A percentile compares a stretch with the other conserved stretches of the same genome.
These are phyloP conservation scores for Candida nanaspora DNA, from an alignment of 805 yeast species.

Conservation along the genomic window DNA sequence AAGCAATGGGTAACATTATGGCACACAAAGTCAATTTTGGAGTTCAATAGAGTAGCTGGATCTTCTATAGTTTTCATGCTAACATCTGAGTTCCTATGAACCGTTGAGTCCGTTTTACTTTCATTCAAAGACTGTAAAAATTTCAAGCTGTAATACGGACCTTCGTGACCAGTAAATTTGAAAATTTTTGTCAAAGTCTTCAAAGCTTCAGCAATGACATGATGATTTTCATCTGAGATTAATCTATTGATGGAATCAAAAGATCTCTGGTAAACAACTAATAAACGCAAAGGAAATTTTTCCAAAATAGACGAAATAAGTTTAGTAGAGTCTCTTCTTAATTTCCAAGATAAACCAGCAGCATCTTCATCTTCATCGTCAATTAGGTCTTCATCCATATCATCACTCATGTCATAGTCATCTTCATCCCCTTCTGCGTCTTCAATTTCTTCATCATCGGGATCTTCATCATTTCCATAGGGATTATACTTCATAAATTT, in stretches of 20 bases:
- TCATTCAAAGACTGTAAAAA: conserved; percentile 17
- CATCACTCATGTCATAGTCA: conserved; percentile 30
- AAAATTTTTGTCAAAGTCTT: conserved; percentile 36
- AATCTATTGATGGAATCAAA: conserved; percentile 24
- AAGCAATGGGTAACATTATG: conserved; percentile 9
- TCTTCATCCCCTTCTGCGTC: conserved; percentile 27
- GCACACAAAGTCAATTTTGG: conserved; percentile 10
- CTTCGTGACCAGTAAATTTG: conserved; percentile 20
- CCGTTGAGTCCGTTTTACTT: background rate
- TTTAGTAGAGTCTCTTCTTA: conserved; percentile 46
- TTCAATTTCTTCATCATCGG: conserved; percentile 22
- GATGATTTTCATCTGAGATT: conserved; percentile 36
- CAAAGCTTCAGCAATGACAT: conserved; percentile 45
- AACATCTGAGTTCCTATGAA: conserved; percentile 28
- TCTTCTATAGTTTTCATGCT: conserved; percentile 27
- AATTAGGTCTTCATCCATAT: conserved; percentile 32
- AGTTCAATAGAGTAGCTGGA: conserved; percentile 15
- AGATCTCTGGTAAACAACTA: conserved; percentile 28
- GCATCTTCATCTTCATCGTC: conserved; percentile 36
- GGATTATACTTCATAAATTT: conserved; percentile 40
- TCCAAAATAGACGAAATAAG: conserved; percentile 33
- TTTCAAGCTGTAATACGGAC: conserved; percentile 24
- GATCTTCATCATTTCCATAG: conserved; percentile 28
- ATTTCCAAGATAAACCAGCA: conserved; percentile 47
- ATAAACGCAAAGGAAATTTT: conserved; percentile 25